Evolutionary conservation across 495 filamentous ascomycete genomes (phyloP).

Genomic region (Emericellopsis terricola): DNA sequence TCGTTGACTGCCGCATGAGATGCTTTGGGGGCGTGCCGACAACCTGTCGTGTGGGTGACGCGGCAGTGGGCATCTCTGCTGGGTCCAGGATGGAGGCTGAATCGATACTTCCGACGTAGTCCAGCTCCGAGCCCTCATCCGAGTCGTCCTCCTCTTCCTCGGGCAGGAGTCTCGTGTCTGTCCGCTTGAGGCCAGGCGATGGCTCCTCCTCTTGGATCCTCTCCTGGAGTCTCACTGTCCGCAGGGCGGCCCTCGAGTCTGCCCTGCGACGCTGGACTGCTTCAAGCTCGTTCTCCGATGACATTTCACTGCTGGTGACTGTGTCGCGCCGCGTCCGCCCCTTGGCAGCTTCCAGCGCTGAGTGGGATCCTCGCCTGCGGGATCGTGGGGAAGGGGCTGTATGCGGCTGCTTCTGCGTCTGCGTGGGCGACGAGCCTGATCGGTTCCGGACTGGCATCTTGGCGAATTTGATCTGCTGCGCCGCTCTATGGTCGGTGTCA

Average conservation of each 20-base stretch:
- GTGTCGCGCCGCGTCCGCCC: conserved; percentile 67
- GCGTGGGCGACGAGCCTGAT: conserved; percentile 75
- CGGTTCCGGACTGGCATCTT: conserved; percentile 85
- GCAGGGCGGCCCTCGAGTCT: conserved; percentile 16
- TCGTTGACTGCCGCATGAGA: conserved; percentile 28
- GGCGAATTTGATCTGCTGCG: conserved; percentile 79
- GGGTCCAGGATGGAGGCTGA: conserved; percentile 32
- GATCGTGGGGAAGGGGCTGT: conserved; percentile 15
- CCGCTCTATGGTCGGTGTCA: conserved; percentile 47
- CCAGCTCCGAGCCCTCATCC: conserved; percentile 32
- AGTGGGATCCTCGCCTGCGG: conserved; percentile 51
- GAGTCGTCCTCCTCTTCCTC: conserved; percentile 40
- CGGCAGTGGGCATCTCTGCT: conserved; percentile 26
- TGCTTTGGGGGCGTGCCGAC: conserved; percentile 36
- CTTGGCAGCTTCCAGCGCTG: conserved; percentile 55
- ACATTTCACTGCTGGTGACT: conserved; percentile 80
- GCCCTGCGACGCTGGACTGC: conserved; percentile 42
- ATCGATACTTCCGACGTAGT: conserved; percentile 34
- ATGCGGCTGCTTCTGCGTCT: conserved; percentile 26
- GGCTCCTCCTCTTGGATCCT: conserved; percentile 22
- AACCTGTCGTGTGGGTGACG: conserved; percentile 28
- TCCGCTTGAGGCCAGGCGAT: conserved; percentile 19
- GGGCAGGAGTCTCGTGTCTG: conserved; percentile 36
- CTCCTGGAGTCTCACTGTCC: conserved; percentile 21
- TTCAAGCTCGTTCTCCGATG: conserved; percentile 75